These are phyloP conservation scores for Pythium phragmiticola DNA, from an alignment of 352 stramenopile species.

Conservation along the genomic window DNA sequence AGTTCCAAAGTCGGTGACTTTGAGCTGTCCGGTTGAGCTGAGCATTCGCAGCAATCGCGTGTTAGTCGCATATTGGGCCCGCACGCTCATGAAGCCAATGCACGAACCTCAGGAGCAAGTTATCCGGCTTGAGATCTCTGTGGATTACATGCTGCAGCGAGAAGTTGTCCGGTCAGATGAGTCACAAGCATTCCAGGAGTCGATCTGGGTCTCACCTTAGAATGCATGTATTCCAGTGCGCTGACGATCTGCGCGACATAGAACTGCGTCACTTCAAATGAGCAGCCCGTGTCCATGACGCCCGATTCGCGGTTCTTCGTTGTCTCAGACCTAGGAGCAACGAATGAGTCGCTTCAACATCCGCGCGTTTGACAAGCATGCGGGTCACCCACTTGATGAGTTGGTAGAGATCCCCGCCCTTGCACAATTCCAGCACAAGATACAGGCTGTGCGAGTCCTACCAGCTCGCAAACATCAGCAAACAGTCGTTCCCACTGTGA, in stretches of 20 bases:
- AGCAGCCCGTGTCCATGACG: conserved; percentile 64
- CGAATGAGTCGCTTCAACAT: background rate
- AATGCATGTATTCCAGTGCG: conserved; percentile 95
- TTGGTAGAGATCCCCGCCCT: conserved; percentile 74
- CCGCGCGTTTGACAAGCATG: background rate
- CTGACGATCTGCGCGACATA: conserved; percentile 92
- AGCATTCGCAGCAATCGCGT: background rate
- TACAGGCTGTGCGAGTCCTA: conserved; percentile 88
- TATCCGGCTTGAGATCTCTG: conserved; percentile 94
- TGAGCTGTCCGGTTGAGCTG: conserved; percentile 79
- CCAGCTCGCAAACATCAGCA: background rate
- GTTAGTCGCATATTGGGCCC: background rate
- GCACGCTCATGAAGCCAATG: background rate
- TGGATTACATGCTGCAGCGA: conserved; percentile 91
- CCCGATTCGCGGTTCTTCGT: conserved; percentile 49
- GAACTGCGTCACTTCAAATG: conserved; percentile 82
- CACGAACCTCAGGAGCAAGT: conserved; percentile 75
- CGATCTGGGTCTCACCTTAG: conserved; percentile 44
- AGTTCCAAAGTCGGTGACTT: conserved; percentile 90
- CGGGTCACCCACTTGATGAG: conserved; percentile 62
- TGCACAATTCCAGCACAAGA: conserved; percentile 86
- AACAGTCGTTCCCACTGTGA: background rate
- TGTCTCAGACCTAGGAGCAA: conserved; percentile 27
- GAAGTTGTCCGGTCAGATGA: conserved; percentile 6
- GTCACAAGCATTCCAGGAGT: conserved; percentile 6